phyloP scores from a whole-genome alignment of 2,329 filamentous ascomycete species.

The Aphanoascus verrucosus region DNA sequence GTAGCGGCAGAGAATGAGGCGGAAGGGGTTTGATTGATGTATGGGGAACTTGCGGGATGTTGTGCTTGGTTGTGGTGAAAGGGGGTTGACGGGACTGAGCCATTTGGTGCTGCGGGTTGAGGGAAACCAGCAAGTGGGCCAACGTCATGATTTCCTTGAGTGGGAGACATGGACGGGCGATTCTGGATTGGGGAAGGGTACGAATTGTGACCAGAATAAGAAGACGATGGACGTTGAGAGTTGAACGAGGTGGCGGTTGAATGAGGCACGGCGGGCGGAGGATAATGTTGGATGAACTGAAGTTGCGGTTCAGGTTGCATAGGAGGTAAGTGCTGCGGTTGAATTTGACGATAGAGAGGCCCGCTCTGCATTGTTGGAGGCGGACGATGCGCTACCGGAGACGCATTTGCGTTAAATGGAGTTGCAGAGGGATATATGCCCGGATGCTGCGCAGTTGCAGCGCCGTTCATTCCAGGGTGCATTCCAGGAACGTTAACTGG shows the following conservation, averaged over 20 bases:
- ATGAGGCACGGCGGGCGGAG: constrained; percentile 4
- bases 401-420: neutral
- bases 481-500: neutral
- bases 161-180: constrained; percentile 39
- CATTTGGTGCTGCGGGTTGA: constrained; percentile 22
- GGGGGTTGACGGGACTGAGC: constrained; percentile 25
- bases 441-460: neutral
- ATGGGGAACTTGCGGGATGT: constrained; percentile 6
- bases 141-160: constrained; percentile 41
- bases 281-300: constrained; percentile 14
- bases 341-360: neutral
- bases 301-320: neutral
- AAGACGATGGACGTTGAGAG: constrained; percentile 33
- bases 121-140: constrained; percentile 37
- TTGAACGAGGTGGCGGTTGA: constrained; percentile 18
- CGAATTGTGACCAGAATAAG: constrained; percentile 29
- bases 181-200: constrained; percentile 36
- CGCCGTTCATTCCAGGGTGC: constrained; percentile 2
- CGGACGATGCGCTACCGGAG: neutral
- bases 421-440: neutral
- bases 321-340: neutral
- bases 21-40: constrained; percentile 25
- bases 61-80: constrained; percentile 8
- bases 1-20: constrained; percentile 27
- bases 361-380: constrained; percentile 2